Base-by-base conservation (phyloP, 768 basidiomycete species). In the Astraeus odoratus region DNA sequence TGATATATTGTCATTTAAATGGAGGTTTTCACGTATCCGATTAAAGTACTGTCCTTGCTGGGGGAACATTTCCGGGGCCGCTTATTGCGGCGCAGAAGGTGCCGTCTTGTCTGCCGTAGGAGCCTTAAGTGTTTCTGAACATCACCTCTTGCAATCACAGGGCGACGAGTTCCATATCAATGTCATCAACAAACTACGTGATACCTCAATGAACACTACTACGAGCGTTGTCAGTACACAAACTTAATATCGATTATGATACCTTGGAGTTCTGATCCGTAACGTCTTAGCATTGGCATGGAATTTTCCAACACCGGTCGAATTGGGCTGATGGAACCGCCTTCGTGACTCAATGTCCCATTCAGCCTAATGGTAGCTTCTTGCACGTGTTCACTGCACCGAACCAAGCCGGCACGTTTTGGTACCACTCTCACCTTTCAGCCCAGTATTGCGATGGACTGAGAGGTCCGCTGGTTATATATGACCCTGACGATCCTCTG, bases 281-380 rank as follows among this genome's bases (percentile, higher is more conserved):
- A n/a, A n/a, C n/a, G n/a, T n/a, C n/a, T n/a, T 39, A 79, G 77
- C 76, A 79, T 52, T 79, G 75, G 76, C 77, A 78, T 49, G 76
- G 77, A 8, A 46, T 79, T 27, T 65, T 68, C 48, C 77, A 78
- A 49, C 57, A 67, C 2, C 54, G 59, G 1, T 67, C 70, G 19
- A 72, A 67, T 48, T 70, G 62, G 54, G 69, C 57, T 1, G 77
- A 79, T 47, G 77, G 77, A 2, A 53, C 63, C 8, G 61, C 66
- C 4, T 66, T 63, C 44, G 59, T 72, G 22, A 58, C 67, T 8
- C 62, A 65, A 31, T 66, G 65, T 31, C 65, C 65, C 3, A 58
- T 62, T 37, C 53, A 25, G 58, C 59, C 27, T 15, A 31, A 39
- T n/a, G 37, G 37, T 13, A 39, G 12, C 13, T 35, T 55, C 54